phyloP scores from a whole-genome alignment of 305 asterid species.

The Fraxinus floribunda region DNA sequence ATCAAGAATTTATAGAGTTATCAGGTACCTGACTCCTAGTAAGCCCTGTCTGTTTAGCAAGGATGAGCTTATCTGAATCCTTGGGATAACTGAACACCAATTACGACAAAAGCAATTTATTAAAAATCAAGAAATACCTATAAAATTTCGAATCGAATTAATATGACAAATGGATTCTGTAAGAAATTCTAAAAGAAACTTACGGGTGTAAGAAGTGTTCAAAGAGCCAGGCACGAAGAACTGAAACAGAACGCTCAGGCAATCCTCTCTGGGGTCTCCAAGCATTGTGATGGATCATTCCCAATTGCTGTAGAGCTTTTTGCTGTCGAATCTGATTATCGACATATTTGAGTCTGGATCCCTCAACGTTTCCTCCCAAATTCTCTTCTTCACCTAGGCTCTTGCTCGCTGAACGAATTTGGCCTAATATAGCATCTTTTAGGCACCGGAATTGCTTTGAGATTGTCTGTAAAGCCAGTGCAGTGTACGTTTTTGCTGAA shows the following conservation, averaged over 20 bases:
- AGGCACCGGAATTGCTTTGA: constrained; percentile 91
- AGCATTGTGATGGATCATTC: constrained; percentile 95
- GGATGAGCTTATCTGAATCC: constrained; percentile 91
- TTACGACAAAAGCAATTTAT: not conserved
- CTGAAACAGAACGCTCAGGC: constrained; percentile 87
- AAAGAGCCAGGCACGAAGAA: constrained; percentile 94
- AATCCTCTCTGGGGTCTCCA: constrained; percentile 98
- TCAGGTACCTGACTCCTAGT: constrained; percentile 78
- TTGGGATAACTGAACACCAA: constrained; percentile 68
- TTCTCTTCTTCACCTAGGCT: constrained; percentile 76
- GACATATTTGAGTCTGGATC: constrained; percentile 74
- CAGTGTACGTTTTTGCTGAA: constrained; percentile 78
- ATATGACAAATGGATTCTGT: not conserved
- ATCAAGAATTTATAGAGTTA: constrained; percentile 1
- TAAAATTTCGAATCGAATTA: not conserved
- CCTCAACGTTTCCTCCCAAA: constrained; percentile 56
- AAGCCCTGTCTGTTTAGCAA: constrained; percentile 90
- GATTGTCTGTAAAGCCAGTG: constrained; percentile 76
- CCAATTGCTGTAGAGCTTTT: constrained; percentile 82
- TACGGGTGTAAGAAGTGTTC: constrained; percentile 98
- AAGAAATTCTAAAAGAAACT: constrained; percentile 1
- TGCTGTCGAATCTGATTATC: constrained; percentile 83
- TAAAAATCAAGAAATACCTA: not conserved
- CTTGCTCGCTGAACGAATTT: constrained; percentile 57
- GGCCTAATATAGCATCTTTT: constrained; percentile 74